Base-by-base conservation (phyloP, 2,329 filamentous ascomycete genomes). In the Didymella lethalis region DNA sequence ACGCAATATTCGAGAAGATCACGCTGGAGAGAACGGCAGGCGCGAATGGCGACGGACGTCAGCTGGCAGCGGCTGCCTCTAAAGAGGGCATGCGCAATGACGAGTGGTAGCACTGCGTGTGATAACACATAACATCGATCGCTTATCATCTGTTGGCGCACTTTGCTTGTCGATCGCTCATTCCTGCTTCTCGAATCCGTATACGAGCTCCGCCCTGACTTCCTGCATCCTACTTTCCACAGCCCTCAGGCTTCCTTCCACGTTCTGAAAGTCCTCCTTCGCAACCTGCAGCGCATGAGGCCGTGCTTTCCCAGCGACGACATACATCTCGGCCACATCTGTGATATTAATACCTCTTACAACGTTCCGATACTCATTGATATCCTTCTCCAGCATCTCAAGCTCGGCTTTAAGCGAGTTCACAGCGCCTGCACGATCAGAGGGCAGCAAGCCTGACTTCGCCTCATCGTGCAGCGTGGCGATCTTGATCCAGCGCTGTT, bases 371-470 rank as follows among this genome's bases (percentile, higher is more conserved):
- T 66, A 68, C 3, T 54, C 41, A 10, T 48, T 29, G 7, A 66
- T 32, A 11, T 66, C 64, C 3, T 49, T 25, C 28, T 59, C 50
- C 23, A 65, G 25, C 59, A 68, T 60, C 2, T 64, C 46, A 2
- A 68, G 48, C 48, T 66, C 62, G 0, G 57, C 64, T 28, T 59
- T 62, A 1, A 66, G 36, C 7, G 65, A 66, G 23, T 56, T 53
- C 0, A 54, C 32, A 8, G 57, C 59, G 8, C 50, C 48, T 36
- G 48, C 43, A 14, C 48, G 43, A 23, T 57, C 54, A 20, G 48
- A 57, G 4, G 54, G n/a, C 10, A 52, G 7, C 16, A 52, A 10
- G 16, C 46, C 49, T 1, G 31, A 44, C 12, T 18, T 53, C 10
- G 48, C 45, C 20, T 52, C n/a, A 8, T 26, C 40, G 10, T 49